A percentile compares a stretch with the other conserved stretches of the same genome.
These are phyloP conservation scores for Rhodotorula taiwanensis DNA, from an alignment of 768 basidiomycete genomes.

Conservation along the genomic window DNA sequence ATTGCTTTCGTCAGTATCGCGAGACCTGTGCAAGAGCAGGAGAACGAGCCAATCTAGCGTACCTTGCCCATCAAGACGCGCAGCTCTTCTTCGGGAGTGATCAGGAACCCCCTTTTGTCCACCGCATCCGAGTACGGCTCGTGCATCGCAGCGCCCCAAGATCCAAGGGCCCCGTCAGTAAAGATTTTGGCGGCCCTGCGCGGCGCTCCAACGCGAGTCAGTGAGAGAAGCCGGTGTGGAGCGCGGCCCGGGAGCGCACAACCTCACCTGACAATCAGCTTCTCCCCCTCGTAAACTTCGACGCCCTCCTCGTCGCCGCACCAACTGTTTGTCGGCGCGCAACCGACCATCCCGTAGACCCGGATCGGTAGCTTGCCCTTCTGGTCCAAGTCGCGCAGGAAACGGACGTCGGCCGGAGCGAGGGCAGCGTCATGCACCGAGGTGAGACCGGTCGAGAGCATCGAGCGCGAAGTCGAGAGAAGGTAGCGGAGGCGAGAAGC, in stretches of 20 bases:
- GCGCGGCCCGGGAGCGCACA: neutral
- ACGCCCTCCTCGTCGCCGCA: constrained; percentile 57
- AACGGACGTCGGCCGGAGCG: constrained; percentile 52
- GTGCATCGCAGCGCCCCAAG: constrained; percentile 82
- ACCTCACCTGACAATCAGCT: constrained; percentile 53
- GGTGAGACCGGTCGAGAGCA: constrained; percentile 71
- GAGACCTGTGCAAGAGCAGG: neutral
- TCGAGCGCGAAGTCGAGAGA: constrained; percentile 59
- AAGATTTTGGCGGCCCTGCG: constrained; percentile 65
- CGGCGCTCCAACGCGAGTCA: too few relatives aligned
- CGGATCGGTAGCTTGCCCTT: constrained; percentile 58
- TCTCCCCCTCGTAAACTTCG: constrained; percentile 57
- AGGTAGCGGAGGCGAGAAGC: constrained; percentile 58
- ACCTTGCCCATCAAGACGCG: constrained; percentile 56
- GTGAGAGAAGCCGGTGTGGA: constrained; percentile 30
- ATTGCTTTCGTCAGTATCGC: neutral
- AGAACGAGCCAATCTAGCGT: neutral
- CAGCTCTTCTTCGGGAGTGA: constrained; percentile 54
- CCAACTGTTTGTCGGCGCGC: constrained; percentile 51
- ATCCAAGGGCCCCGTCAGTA: constrained; percentile 82
- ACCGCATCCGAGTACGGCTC: constrained; percentile 62
- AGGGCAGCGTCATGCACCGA: constrained; percentile 76
- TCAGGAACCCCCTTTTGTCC: constrained; percentile 63
- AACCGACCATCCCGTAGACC: constrained; percentile 41
- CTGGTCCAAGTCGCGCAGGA: constrained; percentile 54